Conservation (phyloP, 1,284 basidiomycete genomes). For the Trichosporon faecale region DNA sequence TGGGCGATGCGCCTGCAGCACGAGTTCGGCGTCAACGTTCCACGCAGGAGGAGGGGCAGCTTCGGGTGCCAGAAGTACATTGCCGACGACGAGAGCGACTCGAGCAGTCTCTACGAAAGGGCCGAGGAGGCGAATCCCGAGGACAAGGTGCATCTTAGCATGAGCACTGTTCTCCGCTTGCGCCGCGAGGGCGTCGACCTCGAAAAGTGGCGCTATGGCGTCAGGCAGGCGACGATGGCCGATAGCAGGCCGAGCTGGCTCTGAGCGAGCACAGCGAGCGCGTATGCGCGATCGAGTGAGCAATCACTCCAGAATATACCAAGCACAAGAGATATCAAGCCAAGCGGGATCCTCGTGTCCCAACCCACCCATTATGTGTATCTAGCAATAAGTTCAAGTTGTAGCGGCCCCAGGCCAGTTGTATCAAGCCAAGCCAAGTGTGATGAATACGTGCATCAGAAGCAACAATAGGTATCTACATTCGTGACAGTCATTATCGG, state of each 20-base stretch:
- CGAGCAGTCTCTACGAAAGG: not conserved
- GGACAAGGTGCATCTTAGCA: not conserved
- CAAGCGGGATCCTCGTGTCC: not conserved
- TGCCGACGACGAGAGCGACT: not conserved
- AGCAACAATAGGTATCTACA: not conserved
- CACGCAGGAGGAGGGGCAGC: not conserved
- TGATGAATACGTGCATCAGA: not conserved
- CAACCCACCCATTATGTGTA: not conserved
- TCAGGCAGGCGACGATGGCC: not conserved
- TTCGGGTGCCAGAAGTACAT: not conserved
- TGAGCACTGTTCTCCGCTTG: not conserved
- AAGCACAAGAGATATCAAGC: no score
- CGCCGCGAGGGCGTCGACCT: not conserved
- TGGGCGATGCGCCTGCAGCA: not conserved
- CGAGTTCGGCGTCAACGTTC: not conserved
- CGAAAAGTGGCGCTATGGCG: not conserved
- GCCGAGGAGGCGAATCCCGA: not conserved
- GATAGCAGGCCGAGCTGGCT: constrained; percentile 8
- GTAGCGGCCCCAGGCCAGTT: no score
- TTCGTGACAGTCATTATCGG: not conserved
- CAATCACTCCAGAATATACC: no score
- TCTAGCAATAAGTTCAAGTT: not conserved
- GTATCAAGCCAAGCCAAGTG: not conserved
- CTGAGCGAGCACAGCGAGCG: not conserved
- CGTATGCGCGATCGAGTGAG: no score